phyloP scores from a whole-genome alignment of 331 rosid genomes.

The Malus hybrid region DNA sequence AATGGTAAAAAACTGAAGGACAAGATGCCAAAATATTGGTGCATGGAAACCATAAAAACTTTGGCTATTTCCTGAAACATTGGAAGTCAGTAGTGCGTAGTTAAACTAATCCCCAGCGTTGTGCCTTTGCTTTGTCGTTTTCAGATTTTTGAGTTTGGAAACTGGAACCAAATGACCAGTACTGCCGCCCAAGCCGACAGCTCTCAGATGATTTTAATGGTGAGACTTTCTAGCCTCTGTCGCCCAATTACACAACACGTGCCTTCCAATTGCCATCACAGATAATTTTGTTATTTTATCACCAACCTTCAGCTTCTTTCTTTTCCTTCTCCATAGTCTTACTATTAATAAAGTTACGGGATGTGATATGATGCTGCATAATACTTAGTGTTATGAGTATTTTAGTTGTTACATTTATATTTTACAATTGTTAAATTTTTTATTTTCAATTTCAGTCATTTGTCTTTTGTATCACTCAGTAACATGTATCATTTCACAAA shows the following conservation, averaged over 20 bases:
- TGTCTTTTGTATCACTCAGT: too few species aligned
- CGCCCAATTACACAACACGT: background rate
- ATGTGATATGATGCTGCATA: too few species aligned
- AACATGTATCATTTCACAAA: too few species aligned
- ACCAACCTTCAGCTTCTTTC: too few species aligned
- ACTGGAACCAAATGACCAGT: background rate
- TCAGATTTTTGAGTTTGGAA: background rate
- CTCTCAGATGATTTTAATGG: background rate
- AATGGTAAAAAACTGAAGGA: too few species aligned
- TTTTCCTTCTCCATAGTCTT: too few species aligned
- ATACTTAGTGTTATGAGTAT: too few species aligned
- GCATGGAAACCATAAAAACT: background rate
- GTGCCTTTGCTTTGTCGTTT: background rate
- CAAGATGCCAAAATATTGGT: too few species aligned
- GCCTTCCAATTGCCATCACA: background rate
- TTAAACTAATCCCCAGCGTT: background rate
- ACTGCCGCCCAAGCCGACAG: background rate
- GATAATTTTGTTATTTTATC: background rate
- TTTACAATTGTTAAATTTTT: too few species aligned
- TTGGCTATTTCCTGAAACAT: background rate
- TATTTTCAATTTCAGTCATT: too few species aligned
- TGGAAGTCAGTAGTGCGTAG: constrained; percentile 1
- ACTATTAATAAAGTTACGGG: too few species aligned
- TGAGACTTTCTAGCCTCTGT: background rate
- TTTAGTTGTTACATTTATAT: too few species aligned